A percentile compares a stretch with the other conserved stretches of the same genome.
Conservation (phyloP, 176 grass and related monocot genomes). For the Cenchrus americanus region DNA sequence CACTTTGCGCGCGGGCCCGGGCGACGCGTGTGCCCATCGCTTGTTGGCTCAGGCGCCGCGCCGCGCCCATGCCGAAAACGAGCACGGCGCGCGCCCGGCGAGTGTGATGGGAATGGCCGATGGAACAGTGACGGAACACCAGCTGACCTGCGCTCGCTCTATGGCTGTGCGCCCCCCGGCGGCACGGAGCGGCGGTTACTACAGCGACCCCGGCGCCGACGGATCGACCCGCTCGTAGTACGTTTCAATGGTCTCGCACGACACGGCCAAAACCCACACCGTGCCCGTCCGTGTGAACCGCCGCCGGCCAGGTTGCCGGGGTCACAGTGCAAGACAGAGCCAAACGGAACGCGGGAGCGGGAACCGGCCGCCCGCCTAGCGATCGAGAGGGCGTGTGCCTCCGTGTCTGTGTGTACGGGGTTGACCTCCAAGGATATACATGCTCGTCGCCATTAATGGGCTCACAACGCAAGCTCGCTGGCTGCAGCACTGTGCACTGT, state of each 20-base stretch:
- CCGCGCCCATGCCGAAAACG: neutral
- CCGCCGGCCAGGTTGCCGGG: neutral
- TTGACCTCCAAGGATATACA: slow-evolving; percentile 1
- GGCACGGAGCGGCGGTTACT: slow-evolving; percentile 11
- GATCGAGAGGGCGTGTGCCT: neutral
- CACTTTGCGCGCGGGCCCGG: neutral
- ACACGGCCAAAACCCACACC: neutral
- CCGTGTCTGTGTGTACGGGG: slow-evolving; percentile 25
- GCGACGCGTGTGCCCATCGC: slow-evolving; percentile 16
- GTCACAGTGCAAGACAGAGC: neutral
- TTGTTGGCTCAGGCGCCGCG: neutral
- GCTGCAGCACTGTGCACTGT: neutral
- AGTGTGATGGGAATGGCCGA: no score
- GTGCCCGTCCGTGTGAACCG: neutral
- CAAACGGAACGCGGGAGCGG: no score
- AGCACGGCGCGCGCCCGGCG: no score
- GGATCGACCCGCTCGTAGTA: neutral
- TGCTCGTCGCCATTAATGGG: slow-evolving; percentile 37
- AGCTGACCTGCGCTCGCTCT: neutral
- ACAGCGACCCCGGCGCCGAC: neutral
- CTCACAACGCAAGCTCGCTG: slow-evolving; percentile 16
- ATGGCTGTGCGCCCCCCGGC: neutral
- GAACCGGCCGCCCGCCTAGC: neutral
- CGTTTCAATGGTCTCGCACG: slow-evolving; percentile 33
- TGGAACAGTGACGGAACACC: no score